Base-by-base conservation (phyloP, 1,139 yeast genomes). In the Geotrichum bryndzae region DNA sequence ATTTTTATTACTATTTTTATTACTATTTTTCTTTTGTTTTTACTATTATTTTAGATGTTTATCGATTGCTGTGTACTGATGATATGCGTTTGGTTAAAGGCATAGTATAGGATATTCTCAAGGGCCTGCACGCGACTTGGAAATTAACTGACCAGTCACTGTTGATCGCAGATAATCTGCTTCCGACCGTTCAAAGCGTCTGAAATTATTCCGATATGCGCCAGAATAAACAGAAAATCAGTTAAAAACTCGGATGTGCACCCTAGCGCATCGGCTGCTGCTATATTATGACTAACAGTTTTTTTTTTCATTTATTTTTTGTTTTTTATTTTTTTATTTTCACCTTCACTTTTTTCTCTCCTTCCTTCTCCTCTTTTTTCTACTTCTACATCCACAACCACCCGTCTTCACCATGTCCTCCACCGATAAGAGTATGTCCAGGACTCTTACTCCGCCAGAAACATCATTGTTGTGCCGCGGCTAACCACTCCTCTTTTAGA, bases 381-480 rank as follows among this genome's bases (percentile, higher is more conserved):
- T 50, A 51, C 48, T 27, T 25, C 5, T 33, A 41, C 29, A 27
- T 35, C 15, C 55, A n/a, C 45, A 48, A 46, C 35, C 53, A 23
- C 8, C 22, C 53, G 15, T 11, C 22, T 41, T 35, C 53, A 29
- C 51, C 31, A 58, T 53, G 57, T 58, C 58, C 15, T 10, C 59
- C 10, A 8, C 58, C 38, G 59, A 56, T 35, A 52, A 52, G 48
- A 58, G 60, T 58, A 52, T 15, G 60, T 53, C 3, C 31, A 3
- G 31, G 31, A 4, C 6, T 27, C 15, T 31, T n/a, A 48, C 22
- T 10, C 45, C 50, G 35, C 31, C 23, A 35, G 41, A 35, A 35
- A 6, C n/a, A 8, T 35, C n/a, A 15, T 35, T 35, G 41, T 35
- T 35, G n/a, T 35, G 13, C 48, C 4, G 3, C 23, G 23, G 15